Evolutionary conservation across 2,329 filamentous ascomycete species (phyloP).

Genomic region (Cordyceps javanica): DNA sequence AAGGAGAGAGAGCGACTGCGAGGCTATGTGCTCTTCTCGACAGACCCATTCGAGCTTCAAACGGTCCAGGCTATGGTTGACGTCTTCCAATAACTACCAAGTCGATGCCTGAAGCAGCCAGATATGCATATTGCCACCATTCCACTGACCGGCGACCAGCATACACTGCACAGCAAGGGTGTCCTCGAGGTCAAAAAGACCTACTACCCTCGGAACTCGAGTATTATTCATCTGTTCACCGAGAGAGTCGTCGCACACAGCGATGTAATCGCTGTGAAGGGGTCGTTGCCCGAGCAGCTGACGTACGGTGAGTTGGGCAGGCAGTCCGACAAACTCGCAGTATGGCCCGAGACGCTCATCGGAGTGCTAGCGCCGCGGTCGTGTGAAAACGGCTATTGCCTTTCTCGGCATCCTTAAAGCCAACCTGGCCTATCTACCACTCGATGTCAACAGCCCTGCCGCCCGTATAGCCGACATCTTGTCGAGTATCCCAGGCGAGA

Average conservation of each 20-base stretch:
- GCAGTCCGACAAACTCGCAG: constrained; percentile 16
- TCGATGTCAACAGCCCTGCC: constrained; percentile 17
- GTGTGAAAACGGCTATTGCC: constrained; percentile 19
- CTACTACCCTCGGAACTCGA: constrained; percentile 16
- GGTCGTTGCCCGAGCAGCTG: constrained; percentile 12
- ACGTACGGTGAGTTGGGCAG: constrained; percentile 20
- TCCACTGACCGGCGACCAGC: background rate
- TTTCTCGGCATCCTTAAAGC: constrained; percentile 22
- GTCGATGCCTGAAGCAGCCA: constrained; percentile 1
- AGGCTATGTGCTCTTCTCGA: too few species aligned
- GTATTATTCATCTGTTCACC: constrained; percentile 19
- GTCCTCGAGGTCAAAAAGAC: constrained; percentile 4
- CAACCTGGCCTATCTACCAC: constrained; percentile 20
- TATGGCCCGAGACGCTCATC: constrained; percentile 19
- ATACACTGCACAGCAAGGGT: background rate
- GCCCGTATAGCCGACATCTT: constrained; percentile 17
- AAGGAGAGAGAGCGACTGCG: too few species aligned
- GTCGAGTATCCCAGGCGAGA: background rate
- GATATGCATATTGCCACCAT: background rate
- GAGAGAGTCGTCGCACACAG: constrained; percentile 15
- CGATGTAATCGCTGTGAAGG: constrained; percentile 16
- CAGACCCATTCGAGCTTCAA: background rate
- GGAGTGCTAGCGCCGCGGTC: constrained; percentile 17
- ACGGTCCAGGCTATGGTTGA: background rate
- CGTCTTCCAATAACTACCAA: background rate